These are phyloP conservation scores for Hyaloperonospora arabidopsidis DNA, from an alignment of 352 stramenopile genomes.

Conservation along the genomic window DNA sequence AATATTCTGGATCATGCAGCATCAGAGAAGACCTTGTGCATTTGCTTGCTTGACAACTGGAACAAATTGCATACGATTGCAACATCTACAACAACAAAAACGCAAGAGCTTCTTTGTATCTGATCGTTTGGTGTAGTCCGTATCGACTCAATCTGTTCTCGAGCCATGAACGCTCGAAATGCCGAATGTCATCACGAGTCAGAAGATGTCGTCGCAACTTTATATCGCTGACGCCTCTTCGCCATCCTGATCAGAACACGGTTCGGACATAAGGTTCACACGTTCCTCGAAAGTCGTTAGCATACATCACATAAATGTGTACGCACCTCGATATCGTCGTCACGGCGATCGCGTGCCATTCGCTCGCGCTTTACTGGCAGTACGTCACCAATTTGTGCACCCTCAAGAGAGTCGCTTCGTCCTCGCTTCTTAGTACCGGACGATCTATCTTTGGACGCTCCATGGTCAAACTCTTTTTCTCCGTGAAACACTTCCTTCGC, in stretches of 20 bases:
- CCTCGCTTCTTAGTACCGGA: conserved; percentile 24
- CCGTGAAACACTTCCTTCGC: conserved; percentile 19
- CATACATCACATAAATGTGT: too few relatives aligned
- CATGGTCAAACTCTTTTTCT: conserved; percentile 5
- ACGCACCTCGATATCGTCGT: conserved; percentile 28
- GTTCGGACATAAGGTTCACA: too few relatives aligned
- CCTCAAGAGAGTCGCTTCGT: conserved; percentile 29
- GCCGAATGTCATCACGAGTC: conserved; percentile 3
- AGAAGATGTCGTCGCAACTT: neutral
- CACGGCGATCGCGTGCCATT: conserved; percentile 17
- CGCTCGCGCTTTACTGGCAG: conserved; percentile 31
- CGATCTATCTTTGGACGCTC: conserved; percentile 6
- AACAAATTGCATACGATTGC: too few relatives aligned
- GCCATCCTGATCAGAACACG: conserved; percentile 13
- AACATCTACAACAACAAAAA: too few relatives aligned
- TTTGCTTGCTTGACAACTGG: too few relatives aligned
- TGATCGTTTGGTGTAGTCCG: neutral
- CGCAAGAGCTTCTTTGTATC: neutral
- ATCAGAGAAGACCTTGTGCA: too few relatives aligned
- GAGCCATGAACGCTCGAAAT: neutral
- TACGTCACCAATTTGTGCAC: conserved; percentile 16
- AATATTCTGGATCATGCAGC: too few relatives aligned
- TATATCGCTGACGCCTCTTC: conserved; percentile 16
- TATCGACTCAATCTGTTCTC: neutral
- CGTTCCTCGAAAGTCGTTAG: too few relatives aligned